Base-by-base conservation (phyloP, 73 alveolate species). In the Paramecium pentaurelia region DNA sequence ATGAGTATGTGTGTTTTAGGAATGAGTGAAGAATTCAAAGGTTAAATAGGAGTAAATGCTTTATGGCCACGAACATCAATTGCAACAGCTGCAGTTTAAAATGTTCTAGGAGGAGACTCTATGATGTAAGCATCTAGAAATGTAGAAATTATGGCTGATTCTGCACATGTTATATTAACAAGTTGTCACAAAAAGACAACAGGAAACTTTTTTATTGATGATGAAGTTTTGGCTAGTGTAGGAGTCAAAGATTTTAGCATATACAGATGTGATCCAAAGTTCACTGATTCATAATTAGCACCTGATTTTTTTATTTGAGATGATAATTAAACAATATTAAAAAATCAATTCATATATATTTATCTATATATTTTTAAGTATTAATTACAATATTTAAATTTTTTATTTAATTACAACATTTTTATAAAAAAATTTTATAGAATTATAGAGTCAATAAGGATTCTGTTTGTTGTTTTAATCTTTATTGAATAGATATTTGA, bases 21-120 rank as follows among this genome's bases (percentile, higher is more conserved):
- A 12, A 75, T 95, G 95, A 91, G 96, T 85, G 99, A 92, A 54
- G 99, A 96, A 64, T 95, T 94, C 51, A 95, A 86, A 40, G 96
- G 92, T 10, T 94, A 93, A 20, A 93, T 96, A 22, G 99, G 94
- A 32, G 92, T 93, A 54, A 96, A 96, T 86, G 96, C 99, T 20
- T 92, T 96, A 20, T 96, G 98, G 99, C 99, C 98, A 54, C 77
- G 97, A 64, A 95, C 98, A 59, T 32, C 95, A 47, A 93, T 96
- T 58, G 99, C 99, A 3, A 93, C 99, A 18, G 99, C 98, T n/a
- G 99, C 99, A 8, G 98, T 96, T 18, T 40, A 95, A 85, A 92
- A 94, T 71, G 95, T 92, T 6, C 59, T 96, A 6, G 99, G 99
- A 22, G 99, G 99, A 32, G 98, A 96, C 47, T 88, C 83, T 10